These are phyloP conservation scores for Ogataea paradorogensis DNA, from an alignment of 805 yeast species.

Conservation along the genomic window DNA sequence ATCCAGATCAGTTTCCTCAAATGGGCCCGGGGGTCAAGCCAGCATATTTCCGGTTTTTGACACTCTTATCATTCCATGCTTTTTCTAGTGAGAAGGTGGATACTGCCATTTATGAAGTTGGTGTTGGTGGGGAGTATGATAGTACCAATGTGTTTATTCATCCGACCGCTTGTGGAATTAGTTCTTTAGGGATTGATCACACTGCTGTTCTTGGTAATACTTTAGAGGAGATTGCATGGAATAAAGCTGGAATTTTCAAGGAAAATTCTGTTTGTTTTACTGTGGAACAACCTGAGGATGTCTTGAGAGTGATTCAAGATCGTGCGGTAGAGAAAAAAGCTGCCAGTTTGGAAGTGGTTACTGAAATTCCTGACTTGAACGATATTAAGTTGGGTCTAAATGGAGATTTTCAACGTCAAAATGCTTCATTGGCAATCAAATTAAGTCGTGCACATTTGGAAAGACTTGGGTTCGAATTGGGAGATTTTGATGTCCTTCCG, in stretches of 20 bases:
- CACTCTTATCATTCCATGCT: constrained; percentile 86
- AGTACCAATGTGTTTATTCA: constrained; percentile 83
- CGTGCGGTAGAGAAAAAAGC: constrained; percentile 66
- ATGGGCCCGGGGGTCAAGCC: constrained; percentile 77
- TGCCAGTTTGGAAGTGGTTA: constrained; percentile 51
- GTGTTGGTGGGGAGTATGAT: constrained; percentile 97
- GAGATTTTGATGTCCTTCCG: constrained; percentile 38
- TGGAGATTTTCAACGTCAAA: constrained; percentile 79
- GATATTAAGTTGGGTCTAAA: constrained; percentile 63
- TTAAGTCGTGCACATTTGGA: constrained; percentile 61
- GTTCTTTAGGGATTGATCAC: constrained; percentile 90
- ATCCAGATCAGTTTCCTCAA: constrained; percentile 60
- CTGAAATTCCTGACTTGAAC: constrained; percentile 36
- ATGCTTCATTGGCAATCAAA: constrained; percentile 84
- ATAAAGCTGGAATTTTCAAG: constrained; percentile 92
- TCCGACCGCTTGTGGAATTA: constrained; percentile 84
- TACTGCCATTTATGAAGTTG: constrained; percentile 94
- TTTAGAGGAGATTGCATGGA: constrained; percentile 89
- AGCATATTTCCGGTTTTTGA: constrained; percentile 87
- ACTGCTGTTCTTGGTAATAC: constrained; percentile 83
- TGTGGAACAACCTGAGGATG: constrained; percentile 52
- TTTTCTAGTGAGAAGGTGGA: constrained; percentile 87
- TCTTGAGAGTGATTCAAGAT: constrained; percentile 52
- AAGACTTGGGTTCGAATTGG: constrained; percentile 42
- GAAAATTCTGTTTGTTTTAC: constrained; percentile 61